These are phyloP conservation scores for Coemansia umbellata DNA, from an alignment of 192 early-diverging fungal genomes.

Conservation along the genomic window DNA sequence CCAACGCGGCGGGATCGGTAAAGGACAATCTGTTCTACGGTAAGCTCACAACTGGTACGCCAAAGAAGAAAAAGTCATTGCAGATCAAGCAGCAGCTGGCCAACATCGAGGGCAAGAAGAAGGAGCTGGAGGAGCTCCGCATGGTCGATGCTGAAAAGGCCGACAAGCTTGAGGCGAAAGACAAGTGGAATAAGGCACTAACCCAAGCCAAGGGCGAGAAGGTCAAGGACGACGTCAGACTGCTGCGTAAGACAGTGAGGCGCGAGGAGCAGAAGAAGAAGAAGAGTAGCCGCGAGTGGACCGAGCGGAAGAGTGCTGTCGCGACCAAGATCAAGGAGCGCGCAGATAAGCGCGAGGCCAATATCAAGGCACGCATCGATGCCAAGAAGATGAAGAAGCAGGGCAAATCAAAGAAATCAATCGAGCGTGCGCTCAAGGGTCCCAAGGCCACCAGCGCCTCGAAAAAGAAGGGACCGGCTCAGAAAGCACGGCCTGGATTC, in stretches of 20 bases:
- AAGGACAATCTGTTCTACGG: constrained; percentile 44
- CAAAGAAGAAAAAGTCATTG: constrained; percentile 46
- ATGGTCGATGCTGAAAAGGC: constrained; percentile 62
- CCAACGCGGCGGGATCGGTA: constrained; percentile 3
- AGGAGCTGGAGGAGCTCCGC: constrained; percentile 73
- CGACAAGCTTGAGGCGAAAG: constrained; percentile 64
- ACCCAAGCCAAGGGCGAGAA: constrained; percentile 84
- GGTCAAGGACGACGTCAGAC: constrained; percentile 84
- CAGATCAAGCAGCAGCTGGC: constrained; percentile 55
- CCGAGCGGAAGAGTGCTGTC: constrained; percentile 65
- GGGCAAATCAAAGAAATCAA: constrained; percentile 63
- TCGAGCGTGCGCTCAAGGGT: constrained; percentile 44
- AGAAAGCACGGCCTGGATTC: constrained; percentile 46
- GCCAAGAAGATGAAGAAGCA: constrained; percentile 69
- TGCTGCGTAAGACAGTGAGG: constrained; percentile 90
- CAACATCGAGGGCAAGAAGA: constrained; percentile 70
- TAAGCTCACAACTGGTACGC: constrained; percentile 31
- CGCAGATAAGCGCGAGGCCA: constrained; percentile 77
- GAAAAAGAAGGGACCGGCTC: constrained; percentile 7
- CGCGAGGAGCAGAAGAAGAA: constrained; percentile 76
- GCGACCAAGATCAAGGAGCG: constrained; percentile 61
- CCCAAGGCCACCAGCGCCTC: background rate
- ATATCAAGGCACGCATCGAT: constrained; percentile 78
- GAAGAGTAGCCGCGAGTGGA: constrained; percentile 84
- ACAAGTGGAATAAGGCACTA: constrained; percentile 77